Conservation (phyloP, 768 basidiomycete genomes). For the Agrocybe chaxingu region DNA sequence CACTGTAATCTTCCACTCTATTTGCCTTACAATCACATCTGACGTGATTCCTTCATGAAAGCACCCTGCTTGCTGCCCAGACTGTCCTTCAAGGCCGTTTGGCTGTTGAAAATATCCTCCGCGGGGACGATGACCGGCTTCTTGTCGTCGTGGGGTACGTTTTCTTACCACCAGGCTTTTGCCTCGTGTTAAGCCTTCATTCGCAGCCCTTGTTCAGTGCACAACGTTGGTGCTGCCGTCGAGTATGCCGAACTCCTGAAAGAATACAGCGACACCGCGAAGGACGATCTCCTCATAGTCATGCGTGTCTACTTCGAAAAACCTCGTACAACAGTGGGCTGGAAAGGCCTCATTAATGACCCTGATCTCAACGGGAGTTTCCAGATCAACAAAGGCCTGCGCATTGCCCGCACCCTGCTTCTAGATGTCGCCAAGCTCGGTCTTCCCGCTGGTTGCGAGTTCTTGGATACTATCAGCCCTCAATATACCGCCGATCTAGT, state of each 20-base stretch:
- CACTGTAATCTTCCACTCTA: slow-evolving; percentile 48
- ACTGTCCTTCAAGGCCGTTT: slow-evolving; percentile 86
- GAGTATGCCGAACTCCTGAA: slow-evolving; percentile 83
- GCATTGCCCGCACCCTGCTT: slow-evolving; percentile 81
- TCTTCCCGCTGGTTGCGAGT: slow-evolving; percentile 94
- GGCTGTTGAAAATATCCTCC: slow-evolving; percentile 73
- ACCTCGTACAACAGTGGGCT: slow-evolving; percentile 92
- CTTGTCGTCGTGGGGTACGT: slow-evolving; percentile 87
- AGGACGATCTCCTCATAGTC: slow-evolving; percentile 87
- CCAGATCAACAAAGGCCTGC: slow-evolving; percentile 95
- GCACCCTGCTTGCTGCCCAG: slow-evolving; percentile 77
- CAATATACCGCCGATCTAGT: slow-evolving; percentile 91
- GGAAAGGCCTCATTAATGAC: slow-evolving; percentile 99
- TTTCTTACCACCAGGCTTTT: not conserved
- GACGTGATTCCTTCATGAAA: slow-evolving; percentile 22
- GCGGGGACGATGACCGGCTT: slow-evolving; percentile 88
- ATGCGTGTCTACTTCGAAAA: slow-evolving; percentile 99
- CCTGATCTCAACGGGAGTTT: slow-evolving; percentile 90
- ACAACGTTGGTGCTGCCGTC: slow-evolving; percentile 80
- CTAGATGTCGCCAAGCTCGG: slow-evolving; percentile 89
- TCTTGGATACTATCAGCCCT: slow-evolving; percentile 63
- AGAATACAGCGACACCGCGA: slow-evolving; percentile 74
- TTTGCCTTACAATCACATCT: not conserved
- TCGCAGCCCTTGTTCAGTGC: slow-evolving; percentile 87
- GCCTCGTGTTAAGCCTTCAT: not conserved